A percentile compares a stretch with the other conserved stretches of the same genome.
These are phyloP conservation scores for Hanseniaspora thailandica DNA, from an alignment of 805 yeast species.

Conservation along the genomic window DNA sequence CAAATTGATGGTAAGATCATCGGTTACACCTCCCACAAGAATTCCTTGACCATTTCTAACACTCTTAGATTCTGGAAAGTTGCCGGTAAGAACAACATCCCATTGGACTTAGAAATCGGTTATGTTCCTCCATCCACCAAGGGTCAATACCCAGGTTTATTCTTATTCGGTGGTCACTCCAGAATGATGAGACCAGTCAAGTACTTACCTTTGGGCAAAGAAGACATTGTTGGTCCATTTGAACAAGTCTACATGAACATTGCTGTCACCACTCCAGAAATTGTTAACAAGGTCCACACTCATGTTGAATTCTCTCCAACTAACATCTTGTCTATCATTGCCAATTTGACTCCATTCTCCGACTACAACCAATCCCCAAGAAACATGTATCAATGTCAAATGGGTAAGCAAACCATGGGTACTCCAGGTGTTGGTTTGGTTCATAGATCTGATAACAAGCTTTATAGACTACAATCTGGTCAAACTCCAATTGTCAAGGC, in stretches of 20 bases:
- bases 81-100: slow-evolving; percentile 54
- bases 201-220: slow-evolving; percentile 71
- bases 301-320: slow-evolving; percentile 96
- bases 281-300: slow-evolving; percentile 64
- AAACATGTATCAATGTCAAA: slow-evolving; percentile 99
- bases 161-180: slow-evolving; percentile 79
- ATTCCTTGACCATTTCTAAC: slow-evolving; percentile 76
- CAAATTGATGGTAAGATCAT: slow-evolving; percentile 85
- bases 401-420: slow-evolving; percentile 99
- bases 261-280: slow-evolving; percentile 89
- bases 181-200: slow-evolving; percentile 94
- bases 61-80: slow-evolving; percentile 89
- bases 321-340: slow-evolving; percentile 83
- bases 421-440: slow-evolving; percentile 93
- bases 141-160: slow-evolving; percentile 96
- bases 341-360: slow-evolving; percentile 94
- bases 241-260: slow-evolving; percentile 95
- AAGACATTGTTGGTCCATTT: slow-evolving; percentile 89
- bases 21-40: slow-evolving; percentile 89
- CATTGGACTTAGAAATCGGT: slow-evolving; percentile 81
- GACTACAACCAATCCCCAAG: slow-evolving; percentile 98
- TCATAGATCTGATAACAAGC: slow-evolving; percentile 88
- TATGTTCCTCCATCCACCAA: slow-evolving; percentile 90
- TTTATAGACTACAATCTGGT: slow-evolving; percentile 85
- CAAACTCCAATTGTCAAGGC: slow-evolving; percentile 97